phyloP scores from a whole-genome alignment of 1,284 basidiomycete species.

The Cryptococcus wingfieldii region DNA sequence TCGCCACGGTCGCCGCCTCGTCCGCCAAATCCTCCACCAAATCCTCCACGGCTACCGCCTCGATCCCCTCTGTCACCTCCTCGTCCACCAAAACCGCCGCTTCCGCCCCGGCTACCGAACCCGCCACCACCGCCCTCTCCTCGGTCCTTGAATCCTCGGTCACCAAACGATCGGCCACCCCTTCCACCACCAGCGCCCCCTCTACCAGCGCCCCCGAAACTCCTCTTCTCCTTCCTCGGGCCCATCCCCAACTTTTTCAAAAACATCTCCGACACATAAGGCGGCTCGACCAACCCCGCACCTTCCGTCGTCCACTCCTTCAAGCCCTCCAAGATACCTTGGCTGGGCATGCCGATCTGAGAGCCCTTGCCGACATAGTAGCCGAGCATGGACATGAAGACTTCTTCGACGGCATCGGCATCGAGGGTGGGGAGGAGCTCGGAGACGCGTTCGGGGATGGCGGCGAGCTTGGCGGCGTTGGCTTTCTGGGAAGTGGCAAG shows the following conservation, averaged over 20 bases:
- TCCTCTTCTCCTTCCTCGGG: conserved; percentile 3
- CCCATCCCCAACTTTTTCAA: conserved; percentile 49
- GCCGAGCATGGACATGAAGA: conserved; percentile 68
- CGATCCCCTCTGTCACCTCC: conserved; percentile 20
- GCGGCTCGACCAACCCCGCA: conserved; percentile 54
- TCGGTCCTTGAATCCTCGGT: conserved; percentile 1
- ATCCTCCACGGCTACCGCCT: conserved; percentile 2
- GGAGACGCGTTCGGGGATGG: conserved; percentile 48
- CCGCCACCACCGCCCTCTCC: neutral
- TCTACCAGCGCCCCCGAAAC: conserved; percentile 1
- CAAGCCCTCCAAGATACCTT: conserved; percentile 59
- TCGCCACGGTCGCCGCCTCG: conserved; percentile 7
- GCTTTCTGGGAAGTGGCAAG: conserved; percentile 48
- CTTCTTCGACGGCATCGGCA: conserved; percentile 58
- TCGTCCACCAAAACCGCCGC: conserved; percentile 1
- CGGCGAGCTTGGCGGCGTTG: conserved; percentile 24
- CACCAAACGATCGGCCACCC: conserved; percentile 8
- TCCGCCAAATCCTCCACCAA: conserved; percentile 4
- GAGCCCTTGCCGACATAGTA: conserved; percentile 63
- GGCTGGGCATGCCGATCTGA: conserved; percentile 53
- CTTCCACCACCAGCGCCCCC: conserved; percentile 6
- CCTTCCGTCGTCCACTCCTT: conserved; percentile 63
- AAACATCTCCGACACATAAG: conserved; percentile 55
- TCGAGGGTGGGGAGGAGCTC: conserved; percentile 53
- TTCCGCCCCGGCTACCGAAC: conserved; percentile 1